Evolutionary conservation across 2,329 filamentous ascomycete genomes (phyloP).

Genomic region (Harringtonia lauricola): DNA sequence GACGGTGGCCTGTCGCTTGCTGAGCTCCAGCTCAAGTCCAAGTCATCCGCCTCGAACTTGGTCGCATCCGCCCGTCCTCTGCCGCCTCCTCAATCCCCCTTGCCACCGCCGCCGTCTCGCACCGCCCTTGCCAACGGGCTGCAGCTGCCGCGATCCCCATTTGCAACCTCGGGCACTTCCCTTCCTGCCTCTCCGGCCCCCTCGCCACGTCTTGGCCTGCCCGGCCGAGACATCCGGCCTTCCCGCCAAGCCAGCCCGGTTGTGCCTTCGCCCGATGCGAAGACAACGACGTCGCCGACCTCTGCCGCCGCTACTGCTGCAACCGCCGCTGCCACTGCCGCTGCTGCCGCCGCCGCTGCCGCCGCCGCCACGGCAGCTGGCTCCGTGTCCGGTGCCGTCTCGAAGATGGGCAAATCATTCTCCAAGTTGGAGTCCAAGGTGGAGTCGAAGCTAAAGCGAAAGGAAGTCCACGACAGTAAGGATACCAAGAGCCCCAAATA

Average conservation of each 20-base stretch:
- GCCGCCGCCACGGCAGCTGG: neutral
- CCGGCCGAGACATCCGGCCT: slow-evolving; percentile 21
- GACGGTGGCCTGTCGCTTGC: slow-evolving; percentile 35
- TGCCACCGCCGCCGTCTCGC: slow-evolving; percentile 5
- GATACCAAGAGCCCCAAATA: neutral
- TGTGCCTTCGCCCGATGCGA: neutral
- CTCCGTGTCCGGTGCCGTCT: neutral
- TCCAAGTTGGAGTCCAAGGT: slow-evolving; percentile 16
- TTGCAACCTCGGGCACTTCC: no score
- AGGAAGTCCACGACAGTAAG: neutral
- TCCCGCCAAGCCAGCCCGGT: slow-evolving; percentile 4
- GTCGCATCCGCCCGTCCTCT: neutral
- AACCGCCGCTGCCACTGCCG: neutral
- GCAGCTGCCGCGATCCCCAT: slow-evolving; percentile 3
- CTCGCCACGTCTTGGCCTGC: slow-evolving; percentile 10
- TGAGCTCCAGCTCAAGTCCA: slow-evolving; percentile 30
- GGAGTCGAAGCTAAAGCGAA: slow-evolving; percentile 8
- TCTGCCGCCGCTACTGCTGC: neutral
- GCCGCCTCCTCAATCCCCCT: slow-evolving; percentile 9
- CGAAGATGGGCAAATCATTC: slow-evolving; percentile 16
- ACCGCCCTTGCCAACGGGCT: slow-evolving; percentile 1
- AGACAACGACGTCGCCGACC: neutral
- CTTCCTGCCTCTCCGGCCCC: neutral
- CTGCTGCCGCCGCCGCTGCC: neutral
- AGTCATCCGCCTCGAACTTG: neutral